phyloP scores from a whole-genome alignment of 1,284 basidiomycete species.

The Irpex sp. region DNA sequence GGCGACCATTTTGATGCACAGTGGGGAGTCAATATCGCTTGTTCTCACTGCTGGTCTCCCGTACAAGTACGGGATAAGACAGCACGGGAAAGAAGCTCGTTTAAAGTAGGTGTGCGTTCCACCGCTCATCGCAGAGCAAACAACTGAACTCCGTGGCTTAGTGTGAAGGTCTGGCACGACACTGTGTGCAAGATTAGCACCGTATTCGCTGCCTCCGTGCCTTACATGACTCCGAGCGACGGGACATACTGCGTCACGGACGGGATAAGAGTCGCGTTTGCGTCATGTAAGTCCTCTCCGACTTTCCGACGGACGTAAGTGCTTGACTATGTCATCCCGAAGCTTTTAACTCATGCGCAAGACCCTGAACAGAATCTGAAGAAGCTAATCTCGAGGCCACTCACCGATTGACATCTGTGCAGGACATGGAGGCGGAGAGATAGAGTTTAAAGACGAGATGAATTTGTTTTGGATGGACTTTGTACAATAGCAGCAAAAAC shows the following conservation, averaged over 20 bases:
- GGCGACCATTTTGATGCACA: conserved; percentile 21
- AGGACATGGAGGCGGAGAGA: background rate
- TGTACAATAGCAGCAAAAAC: background rate
- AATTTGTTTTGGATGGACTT: background rate
- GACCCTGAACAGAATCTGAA: conserved; percentile 1
- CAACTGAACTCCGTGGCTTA: conserved; percentile 13
- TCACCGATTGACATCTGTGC: background rate
- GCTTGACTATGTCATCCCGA: background rate
- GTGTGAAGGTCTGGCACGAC: conserved; percentile 41
- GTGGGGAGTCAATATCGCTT: conserved; percentile 25
- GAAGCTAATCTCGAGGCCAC: background rate
- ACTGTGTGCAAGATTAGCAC: conserved; percentile 33
- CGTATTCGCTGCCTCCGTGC: conserved; percentile 26
- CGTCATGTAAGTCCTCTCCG: background rate
- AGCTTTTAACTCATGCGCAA: background rate
- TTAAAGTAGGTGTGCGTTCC: conserved; percentile 20
- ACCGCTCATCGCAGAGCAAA: background rate
- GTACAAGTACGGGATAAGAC: conserved; percentile 27
- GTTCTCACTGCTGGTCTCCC: conserved; percentile 27
- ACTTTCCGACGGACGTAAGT: conserved; percentile 5
- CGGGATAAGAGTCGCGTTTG: conserved; percentile 12
- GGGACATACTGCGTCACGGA: conserved; percentile 8
- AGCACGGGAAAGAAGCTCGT: conserved; percentile 30
- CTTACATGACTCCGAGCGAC: background rate
- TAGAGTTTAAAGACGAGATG: background rate